A percentile compares a stretch with the other conserved stretches of the same genome.
Evolutionary conservation across 176 grass and related monocot genomes (phyloP).

Genomic region (Ensete glaucum): DNA sequence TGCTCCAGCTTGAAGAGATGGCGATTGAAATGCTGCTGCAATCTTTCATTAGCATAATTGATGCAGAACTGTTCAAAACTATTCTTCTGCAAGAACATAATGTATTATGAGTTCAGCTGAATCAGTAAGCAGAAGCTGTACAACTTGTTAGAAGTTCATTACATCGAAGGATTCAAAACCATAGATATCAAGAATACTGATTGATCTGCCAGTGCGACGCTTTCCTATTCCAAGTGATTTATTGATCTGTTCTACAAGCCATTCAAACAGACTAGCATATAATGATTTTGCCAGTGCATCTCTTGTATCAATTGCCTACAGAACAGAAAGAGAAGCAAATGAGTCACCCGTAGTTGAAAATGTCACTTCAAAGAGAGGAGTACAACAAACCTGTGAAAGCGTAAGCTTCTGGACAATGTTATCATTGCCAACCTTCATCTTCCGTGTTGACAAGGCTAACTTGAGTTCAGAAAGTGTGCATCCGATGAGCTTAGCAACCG

Average conservation of each 20-base stretch:
- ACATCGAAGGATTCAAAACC: slow-evolving; percentile 97
- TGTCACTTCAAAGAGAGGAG: too few relatives aligned
- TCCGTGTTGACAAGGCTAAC: slow-evolving; percentile 69
- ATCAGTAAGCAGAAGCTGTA: slow-evolving; percentile 7
- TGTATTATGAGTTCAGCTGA: slow-evolving; percentile 14
- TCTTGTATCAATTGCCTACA: slow-evolving; percentile 84
- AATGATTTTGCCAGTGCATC: slow-evolving; percentile 89
- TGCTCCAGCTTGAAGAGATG: slow-evolving; percentile 98
- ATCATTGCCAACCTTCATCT: slow-evolving; percentile 97
- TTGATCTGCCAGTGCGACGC: slow-evolving; percentile 83
- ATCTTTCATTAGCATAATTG: slow-evolving; percentile 96
- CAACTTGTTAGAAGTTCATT: slow-evolving; percentile 25
- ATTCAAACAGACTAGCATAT: slow-evolving; percentile 93
- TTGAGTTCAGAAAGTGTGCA: slow-evolving; percentile 78
- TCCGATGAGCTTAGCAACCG: slow-evolving; percentile 77
- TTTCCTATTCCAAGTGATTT: slow-evolving; percentile 85
- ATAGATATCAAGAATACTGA: slow-evolving; percentile 99
- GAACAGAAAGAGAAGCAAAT: slow-evolving; percentile 24
- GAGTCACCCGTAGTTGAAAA: slow-evolving; percentile 12
- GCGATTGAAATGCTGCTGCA: slow-evolving; percentile 98
- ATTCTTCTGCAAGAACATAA: slow-evolving; percentile 54
- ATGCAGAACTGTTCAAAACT: slow-evolving; percentile 99
- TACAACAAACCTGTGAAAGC: slow-evolving; percentile 69
- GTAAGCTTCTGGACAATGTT: slow-evolving; percentile 98
- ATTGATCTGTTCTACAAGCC: slow-evolving; percentile 97